These are phyloP conservation scores for Cladosporium phlei DNA, from an alignment of 2,329 filamentous ascomycete species.

Conservation along the genomic window DNA sequence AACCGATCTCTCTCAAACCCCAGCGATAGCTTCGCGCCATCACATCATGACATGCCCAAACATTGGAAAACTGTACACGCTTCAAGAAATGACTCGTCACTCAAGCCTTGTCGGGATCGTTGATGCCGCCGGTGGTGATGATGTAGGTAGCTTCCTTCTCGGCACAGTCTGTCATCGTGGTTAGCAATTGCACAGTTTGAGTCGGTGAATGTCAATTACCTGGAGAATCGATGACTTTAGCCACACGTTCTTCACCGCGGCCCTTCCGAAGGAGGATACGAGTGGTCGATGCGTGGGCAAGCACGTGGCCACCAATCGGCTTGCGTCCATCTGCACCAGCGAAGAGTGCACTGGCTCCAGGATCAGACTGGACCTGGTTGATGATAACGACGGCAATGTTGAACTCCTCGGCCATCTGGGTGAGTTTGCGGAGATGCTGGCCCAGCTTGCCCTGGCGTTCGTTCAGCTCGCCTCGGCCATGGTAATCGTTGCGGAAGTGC, in stretches of 20 bases:
- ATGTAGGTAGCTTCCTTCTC: conserved; percentile 66
- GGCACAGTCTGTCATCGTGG: conserved; percentile 53
- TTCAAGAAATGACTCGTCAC: too few relatives aligned
- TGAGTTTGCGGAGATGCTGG: conserved; percentile 59
- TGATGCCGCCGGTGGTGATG: conserved; percentile 65
- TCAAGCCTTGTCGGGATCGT: conserved; percentile 59
- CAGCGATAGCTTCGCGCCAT: too few relatives aligned
- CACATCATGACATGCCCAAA: too few relatives aligned
- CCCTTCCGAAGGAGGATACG: conserved; percentile 63
- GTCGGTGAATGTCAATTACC: conserved; percentile 38
- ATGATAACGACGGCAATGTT: conserved; percentile 63
- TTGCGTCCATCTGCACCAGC: conserved; percentile 64
- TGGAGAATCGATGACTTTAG: conserved; percentile 64
- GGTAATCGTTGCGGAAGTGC: conserved; percentile 63
- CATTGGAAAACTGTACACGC: too few relatives aligned
- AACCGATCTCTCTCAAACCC: too few relatives aligned
- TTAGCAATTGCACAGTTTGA: conserved; percentile 18
- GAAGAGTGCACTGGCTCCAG: conserved; percentile 63
- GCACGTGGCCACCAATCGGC: conserved; percentile 62
- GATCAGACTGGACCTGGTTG: conserved; percentile 68
- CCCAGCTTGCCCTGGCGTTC: conserved; percentile 66
- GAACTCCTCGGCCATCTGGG: conserved; percentile 66
- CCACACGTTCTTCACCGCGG: conserved; percentile 64
- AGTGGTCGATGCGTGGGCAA: conserved; percentile 65
- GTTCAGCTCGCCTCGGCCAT: conserved; percentile 61